Base-by-base conservation (phyloP, 225 moss, liverwort and hornwort genomes). In the Rhytidiadelphus loreus region DNA sequence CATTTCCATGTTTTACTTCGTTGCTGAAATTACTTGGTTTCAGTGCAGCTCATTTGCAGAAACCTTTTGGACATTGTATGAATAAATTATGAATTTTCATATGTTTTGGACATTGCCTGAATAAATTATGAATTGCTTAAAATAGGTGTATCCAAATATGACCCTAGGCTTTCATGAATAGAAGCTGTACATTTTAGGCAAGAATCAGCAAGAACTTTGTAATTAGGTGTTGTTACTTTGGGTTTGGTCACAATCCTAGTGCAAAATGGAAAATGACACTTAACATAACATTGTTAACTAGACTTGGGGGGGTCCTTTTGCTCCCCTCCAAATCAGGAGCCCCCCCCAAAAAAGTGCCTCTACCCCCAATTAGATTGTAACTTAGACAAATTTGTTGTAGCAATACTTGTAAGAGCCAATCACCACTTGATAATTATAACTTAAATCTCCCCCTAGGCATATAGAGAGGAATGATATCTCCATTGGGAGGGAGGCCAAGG, bases 181-280 rank as follows among this genome's bases (percentile, higher is more conserved):
- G 8, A 50, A 48, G 13, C 0, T 48, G 0, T 33, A 35, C 13
- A 75, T 1, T 8, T 52, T 8, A 33, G 5, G 22, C n/a, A 52
- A 75, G 52, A 33, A 50, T 50, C 1, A 5, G 0, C 2, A 33
- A 8, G 11, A 12, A 18, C 18, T 4, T 32, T 0, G 12, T 1
- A 32, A 12, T 20, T 30, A 7, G 20, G 32, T 48, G 2, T 4
- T 74, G 19, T 19, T 30, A 8, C 8, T 4, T 70, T 5, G 7
- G 48, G 1, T 2, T 13, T 7, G 7, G 1, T 11, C 1, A 13
- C 12, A 50, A 52, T 76, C 12, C 7, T 11, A 21, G 1, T 12
- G 3, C 6, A 52, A 52, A 43, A 50, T 76, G 52, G 2, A 33
- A 1, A 20, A 21, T 76, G 52, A 0, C 12, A 21, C 7, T 21